Evolutionary conservation across 208 protist genomes (phyloP).

Genomic region (Crithidia mellificae): DNA sequence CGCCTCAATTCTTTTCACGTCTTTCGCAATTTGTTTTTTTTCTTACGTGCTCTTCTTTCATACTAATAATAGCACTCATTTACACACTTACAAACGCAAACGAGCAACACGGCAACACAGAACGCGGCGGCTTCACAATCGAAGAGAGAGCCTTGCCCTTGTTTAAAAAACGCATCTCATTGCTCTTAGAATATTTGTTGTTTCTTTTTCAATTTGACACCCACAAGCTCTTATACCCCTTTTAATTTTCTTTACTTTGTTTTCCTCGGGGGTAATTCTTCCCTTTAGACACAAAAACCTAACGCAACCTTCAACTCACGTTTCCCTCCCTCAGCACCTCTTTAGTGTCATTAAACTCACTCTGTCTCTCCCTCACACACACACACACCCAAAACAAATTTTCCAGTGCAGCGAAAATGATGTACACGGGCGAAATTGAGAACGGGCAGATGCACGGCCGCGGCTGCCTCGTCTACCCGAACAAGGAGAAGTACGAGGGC

Average conservation of each 20-base stretch:
- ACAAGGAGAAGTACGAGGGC: constrained; percentile 94
- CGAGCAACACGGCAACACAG: neutral
- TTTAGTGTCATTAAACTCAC: neutral
- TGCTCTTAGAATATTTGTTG: neutral
- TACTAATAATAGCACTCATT: neutral
- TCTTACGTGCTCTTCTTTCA: neutral
- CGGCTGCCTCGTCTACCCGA: constrained; percentile 93
- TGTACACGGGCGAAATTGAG: constrained; percentile 96
- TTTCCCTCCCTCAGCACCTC: no score
- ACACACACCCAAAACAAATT: neutral
- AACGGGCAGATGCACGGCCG: constrained; percentile 96
- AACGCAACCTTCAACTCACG: neutral
- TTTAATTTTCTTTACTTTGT: neutral
- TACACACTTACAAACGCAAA: neutral
- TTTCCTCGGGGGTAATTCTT: no score
- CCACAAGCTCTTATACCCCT: constrained; percentile 3
- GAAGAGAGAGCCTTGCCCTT: neutral
- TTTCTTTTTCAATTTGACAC: no score
- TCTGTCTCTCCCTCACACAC: neutral
- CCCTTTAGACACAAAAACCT: neutral
- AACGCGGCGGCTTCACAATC: neutral
- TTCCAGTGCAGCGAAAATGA: constrained; percentile 72
- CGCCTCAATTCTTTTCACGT: no score
- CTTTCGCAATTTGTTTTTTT: no score
- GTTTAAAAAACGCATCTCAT: neutral